Conservation (phyloP, 2,329 filamentous ascomycete species). For the Alternaria burnsii region DNA sequence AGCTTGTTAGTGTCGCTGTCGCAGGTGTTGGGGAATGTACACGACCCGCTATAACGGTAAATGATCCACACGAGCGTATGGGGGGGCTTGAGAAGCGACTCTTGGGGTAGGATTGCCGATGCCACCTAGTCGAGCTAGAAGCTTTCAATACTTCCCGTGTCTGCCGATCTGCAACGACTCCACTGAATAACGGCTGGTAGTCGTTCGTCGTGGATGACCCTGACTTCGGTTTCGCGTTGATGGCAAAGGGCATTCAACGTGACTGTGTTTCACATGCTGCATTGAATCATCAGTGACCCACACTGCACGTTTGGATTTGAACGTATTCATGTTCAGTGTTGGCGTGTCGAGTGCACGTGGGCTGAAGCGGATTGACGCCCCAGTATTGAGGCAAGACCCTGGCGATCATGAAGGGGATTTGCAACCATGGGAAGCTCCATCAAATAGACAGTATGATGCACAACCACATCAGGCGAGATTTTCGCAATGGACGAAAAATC, state of each 20-base stretch:
- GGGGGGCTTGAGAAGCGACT: not conserved
- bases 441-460: not conserved
- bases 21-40: not conserved
- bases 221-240: not conserved
- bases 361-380: not conserved
- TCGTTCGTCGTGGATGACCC: not conserved
- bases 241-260: not conserved
- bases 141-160: not conserved
- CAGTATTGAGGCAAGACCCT: not conserved
- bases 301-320: not conserved
- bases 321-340: not conserved
- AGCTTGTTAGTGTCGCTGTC: not conserved
- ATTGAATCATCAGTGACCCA: not conserved
- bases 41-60: slow-evolving; percentile 2
- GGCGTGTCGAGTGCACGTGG: not conserved
- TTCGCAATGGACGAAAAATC: not conserved
- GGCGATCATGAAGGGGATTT: not conserved
- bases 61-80: slow-evolving; percentile 2
- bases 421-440: not conserved
- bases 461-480: not conserved
- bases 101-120: slow-evolving; percentile 5
- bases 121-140: not conserved
- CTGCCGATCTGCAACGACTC: slow-evolving; percentile 4
- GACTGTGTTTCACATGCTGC: not conserved
- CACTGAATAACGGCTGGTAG: not conserved